Evolutionary conservation across 495 filamentous ascomycete species (phyloP).

Genomic region (Podospora australis): DNA sequence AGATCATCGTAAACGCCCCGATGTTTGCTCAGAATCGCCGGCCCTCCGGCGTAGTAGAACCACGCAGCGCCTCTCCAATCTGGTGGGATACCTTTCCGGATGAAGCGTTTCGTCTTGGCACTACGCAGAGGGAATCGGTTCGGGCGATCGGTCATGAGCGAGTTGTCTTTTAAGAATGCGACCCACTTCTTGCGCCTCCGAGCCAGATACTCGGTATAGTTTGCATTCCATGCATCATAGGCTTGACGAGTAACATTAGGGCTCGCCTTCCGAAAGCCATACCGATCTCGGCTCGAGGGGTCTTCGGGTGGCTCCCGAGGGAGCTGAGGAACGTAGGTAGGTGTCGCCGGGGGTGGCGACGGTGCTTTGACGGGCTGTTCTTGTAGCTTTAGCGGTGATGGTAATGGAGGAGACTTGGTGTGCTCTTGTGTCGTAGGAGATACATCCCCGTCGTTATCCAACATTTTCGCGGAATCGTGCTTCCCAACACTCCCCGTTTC

Average conservation of each 20-base stretch:
- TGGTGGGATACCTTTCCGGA: constrained; percentile 92
- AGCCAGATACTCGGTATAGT: constrained; percentile 62
- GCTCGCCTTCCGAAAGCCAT: constrained; percentile 86
- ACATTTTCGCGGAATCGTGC: constrained; percentile 27
- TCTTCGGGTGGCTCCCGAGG: constrained; percentile 28
- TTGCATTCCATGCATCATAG: constrained; percentile 74
- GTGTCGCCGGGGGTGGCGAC: constrained; percentile 8
- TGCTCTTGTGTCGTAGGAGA: not conserved
- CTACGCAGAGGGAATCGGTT: constrained; percentile 72
- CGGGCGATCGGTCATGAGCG: constrained; percentile 64
- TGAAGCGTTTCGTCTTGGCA: constrained; percentile 76
- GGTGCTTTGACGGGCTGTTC: not conserved
- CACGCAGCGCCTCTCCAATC: constrained; percentile 90
- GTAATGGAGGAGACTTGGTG: constrained; percentile 4
- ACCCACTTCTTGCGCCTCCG: constrained; percentile 77
- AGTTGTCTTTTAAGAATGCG: constrained; percentile 66
- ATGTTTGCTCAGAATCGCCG: constrained; percentile 64
- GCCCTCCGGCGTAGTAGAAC: constrained; percentile 96
- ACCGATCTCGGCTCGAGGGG: constrained; percentile 58
- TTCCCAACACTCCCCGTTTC: constrained; percentile 18
- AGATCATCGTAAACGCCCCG: constrained; percentile 67
- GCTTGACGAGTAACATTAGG: constrained; percentile 67
- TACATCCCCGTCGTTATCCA: constrained; percentile 22
- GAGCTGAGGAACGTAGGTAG: constrained; percentile 13
- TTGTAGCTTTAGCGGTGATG: not conserved